phyloP scores from a whole-genome alignment of 1,139 yeast species.

The Candida labiduridarum region DNA sequence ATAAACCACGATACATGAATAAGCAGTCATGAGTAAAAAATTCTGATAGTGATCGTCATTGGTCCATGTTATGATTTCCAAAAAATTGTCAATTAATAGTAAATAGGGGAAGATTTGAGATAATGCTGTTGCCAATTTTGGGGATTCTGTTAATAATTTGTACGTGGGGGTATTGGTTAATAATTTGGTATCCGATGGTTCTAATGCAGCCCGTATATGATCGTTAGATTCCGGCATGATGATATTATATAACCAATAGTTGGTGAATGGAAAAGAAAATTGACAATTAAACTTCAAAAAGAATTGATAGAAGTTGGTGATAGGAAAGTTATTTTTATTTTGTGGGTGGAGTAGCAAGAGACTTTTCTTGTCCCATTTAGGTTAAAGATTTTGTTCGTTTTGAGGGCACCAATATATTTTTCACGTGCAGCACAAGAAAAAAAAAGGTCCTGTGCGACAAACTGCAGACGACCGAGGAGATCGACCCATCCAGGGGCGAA shows the following conservation, averaged over 20 bases:
- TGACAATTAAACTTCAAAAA: neutral
- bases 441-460: neutral
- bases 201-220: constrained; percentile 24
- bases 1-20: constrained; percentile 44
- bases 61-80: constrained; percentile 58
- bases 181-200: constrained; percentile 38
- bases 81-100: constrained; percentile 43
- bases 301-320: neutral
- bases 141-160: constrained; percentile 43
- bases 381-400: too few relatives aligned
- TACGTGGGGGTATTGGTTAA: constrained; percentile 31
- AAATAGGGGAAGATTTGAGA: constrained; percentile 52
- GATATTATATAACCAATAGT: neutral
- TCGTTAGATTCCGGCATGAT: constrained; percentile 15
- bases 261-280: neutral
- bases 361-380: too few relatives aligned
- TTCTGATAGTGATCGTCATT: constrained; percentile 54
- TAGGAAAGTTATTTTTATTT: too few relatives aligned
- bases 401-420: neutral
- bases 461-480: too few relatives aligned
- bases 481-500: too few relatives aligned
- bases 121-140: constrained; percentile 48
- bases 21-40: constrained; percentile 43
- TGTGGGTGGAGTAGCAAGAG: too few relatives aligned
- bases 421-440: neutral